Evolutionary conservation across 2,329 filamentous ascomycete genomes (phyloP).

Genomic region (Ramichloridium luteum): DNA sequence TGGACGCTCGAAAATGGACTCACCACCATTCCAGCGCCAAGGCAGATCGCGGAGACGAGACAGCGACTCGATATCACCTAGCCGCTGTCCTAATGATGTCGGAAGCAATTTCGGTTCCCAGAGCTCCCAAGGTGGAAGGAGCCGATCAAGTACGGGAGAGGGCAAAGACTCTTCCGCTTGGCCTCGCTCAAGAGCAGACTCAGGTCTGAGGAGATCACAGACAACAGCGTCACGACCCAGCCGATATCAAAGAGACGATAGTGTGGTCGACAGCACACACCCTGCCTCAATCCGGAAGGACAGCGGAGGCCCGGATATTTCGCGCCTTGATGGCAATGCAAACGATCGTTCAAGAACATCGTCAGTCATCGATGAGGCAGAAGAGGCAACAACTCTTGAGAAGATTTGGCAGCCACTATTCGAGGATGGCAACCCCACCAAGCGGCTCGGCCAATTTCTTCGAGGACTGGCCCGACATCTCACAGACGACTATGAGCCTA

Average conservation of each 20-base stretch:
- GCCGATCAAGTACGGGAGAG: background rate
- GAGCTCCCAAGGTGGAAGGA: background rate
- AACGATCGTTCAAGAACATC: slow-evolving; percentile 5
- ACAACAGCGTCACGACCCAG: slow-evolving; percentile 9
- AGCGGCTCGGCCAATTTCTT: slow-evolving; percentile 57
- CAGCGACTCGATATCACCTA: no score
- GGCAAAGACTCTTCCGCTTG: background rate
- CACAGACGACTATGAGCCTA: slow-evolving; percentile 57
- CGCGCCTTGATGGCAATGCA: slow-evolving; percentile 3
- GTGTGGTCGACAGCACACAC: slow-evolving; percentile 1
- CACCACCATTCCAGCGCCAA: background rate
- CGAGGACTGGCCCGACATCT: slow-evolving; percentile 62
- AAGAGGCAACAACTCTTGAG: slow-evolving; percentile 50
- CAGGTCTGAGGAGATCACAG: slow-evolving; percentile 2
- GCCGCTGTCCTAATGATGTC: background rate
- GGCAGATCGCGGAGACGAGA: no score
- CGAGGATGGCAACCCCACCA: slow-evolving; percentile 55
- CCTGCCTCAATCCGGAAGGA: slow-evolving; percentile 7
- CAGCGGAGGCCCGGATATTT: slow-evolving; percentile 10
- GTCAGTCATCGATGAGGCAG: slow-evolving; percentile 8
- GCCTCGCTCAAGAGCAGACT: background rate
- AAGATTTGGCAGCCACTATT: slow-evolving; percentile 69
- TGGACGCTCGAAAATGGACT: background rate
- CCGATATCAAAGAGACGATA: slow-evolving; percentile 2
- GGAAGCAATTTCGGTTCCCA: background rate